Conservation (phyloP, 768 basidiomycete species). For the Tulasnella sp. region DNA sequence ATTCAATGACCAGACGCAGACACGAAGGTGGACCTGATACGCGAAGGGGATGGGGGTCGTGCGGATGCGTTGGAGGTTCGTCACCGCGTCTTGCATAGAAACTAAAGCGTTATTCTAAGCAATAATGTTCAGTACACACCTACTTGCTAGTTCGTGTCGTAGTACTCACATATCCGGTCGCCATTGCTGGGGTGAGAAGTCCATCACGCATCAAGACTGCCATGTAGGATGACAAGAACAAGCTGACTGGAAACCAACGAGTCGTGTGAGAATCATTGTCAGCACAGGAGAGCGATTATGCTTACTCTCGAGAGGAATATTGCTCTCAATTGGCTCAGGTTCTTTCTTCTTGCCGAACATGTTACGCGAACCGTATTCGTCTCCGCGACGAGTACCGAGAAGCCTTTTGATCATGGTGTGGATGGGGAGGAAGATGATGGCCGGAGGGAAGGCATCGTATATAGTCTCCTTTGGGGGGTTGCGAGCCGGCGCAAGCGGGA, state of each 20-base stretch:
- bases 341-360: constrained; percentile 33
- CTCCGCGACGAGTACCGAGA: not conserved
- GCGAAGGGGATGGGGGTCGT: constrained; percentile 62
- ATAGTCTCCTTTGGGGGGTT: constrained; percentile 48
- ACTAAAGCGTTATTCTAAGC: constrained; percentile 32
- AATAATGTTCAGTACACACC: not conserved
- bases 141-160: not conserved
- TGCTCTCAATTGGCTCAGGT: constrained; percentile 26
- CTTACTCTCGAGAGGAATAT: constrained; percentile 31
- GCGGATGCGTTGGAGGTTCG: constrained; percentile 53
- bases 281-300: not conserved
- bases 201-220: constrained; percentile 41
- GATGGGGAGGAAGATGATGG: constrained; percentile 46
- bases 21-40: constrained; percentile 57
- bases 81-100: constrained; percentile 49
- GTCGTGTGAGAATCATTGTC: constrained; percentile 17
- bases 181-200: constrained; percentile 45
- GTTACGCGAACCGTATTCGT: constrained; percentile 20
- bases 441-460: constrained; percentile 46
- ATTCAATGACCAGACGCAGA: constrained; percentile 50
- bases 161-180: constrained; percentile 40
- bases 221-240: constrained; percentile 49
- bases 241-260: constrained; percentile 52
- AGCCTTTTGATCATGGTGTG: constrained; percentile 22
- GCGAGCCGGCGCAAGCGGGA: constrained; percentile 42